A percentile compares a stretch with the other conserved stretches of the same genome.
Conservation (phyloP, 2,329 filamentous ascomycete genomes). For the Akanthomyces lecanii region DNA sequence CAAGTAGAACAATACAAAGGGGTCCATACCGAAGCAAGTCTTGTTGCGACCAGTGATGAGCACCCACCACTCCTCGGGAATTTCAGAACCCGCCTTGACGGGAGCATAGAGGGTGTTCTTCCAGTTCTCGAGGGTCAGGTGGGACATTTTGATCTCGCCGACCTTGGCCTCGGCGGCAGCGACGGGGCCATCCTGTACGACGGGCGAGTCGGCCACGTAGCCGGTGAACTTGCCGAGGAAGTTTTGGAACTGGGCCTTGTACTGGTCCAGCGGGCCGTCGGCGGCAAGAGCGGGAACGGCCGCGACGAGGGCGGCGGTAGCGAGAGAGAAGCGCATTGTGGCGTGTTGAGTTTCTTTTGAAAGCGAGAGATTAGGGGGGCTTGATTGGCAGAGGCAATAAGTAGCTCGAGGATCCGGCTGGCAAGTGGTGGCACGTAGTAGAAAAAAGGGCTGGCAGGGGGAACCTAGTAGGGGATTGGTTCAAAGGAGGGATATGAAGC, state of each 20-base stretch:
- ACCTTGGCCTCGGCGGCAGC: slow-evolving; percentile 40
- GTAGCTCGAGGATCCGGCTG: background rate
- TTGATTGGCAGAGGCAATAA: background rate
- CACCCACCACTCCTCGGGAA: slow-evolving; percentile 73
- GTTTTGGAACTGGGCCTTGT: slow-evolving; percentile 60
- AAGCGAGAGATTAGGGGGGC: background rate
- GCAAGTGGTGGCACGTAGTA: background rate
- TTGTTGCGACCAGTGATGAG: slow-evolving; percentile 71
- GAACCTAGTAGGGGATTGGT: background rate
- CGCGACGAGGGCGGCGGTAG: slow-evolving; percentile 42
- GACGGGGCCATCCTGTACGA: slow-evolving; percentile 36
- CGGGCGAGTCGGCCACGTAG: slow-evolving; percentile 44
- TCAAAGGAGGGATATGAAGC: slow-evolving; percentile 12
- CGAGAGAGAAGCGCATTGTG: slow-evolving; percentile 55
- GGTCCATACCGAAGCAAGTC: slow-evolving; percentile 62
- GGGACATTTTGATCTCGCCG: slow-evolving; percentile 41
- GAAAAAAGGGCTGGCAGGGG: background rate
- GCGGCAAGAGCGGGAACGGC: slow-evolving; percentile 51
- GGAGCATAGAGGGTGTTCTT: slow-evolving; percentile 61
- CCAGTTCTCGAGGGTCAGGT: slow-evolving; percentile 66
- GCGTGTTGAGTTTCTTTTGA: slow-evolving; percentile 2
- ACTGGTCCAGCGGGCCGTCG: slow-evolving; percentile 49
- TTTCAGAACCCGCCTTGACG: slow-evolving; percentile 54
- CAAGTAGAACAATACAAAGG: background rate
- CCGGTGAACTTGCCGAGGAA: slow-evolving; percentile 58